Conservation (phyloP, 2,329 filamentous ascomycete genomes). For the Cercospora citrullina region DNA sequence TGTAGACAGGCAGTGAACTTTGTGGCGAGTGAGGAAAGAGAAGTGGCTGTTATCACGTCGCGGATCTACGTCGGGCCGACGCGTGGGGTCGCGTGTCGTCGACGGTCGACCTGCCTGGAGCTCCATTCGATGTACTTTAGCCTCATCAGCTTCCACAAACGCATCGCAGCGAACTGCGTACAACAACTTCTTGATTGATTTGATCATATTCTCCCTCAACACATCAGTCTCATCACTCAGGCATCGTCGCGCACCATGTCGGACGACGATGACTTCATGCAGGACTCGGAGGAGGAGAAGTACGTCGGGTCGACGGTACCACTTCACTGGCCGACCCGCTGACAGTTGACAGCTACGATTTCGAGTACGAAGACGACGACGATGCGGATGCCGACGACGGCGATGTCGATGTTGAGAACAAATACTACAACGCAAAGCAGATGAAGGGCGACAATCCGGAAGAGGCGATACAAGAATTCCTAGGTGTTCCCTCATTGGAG, state of each 20-base stretch:
- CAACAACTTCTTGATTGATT: neutral
- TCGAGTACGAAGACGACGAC: slow-evolving; percentile 94
- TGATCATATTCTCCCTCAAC: neutral
- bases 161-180: slow-evolving; percentile 4
- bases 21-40: slow-evolving; percentile 8
- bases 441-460: slow-evolving; percentile 84
- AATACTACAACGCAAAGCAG: slow-evolving; percentile 99
- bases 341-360: slow-evolving; percentile 68
- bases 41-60: neutral
- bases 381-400: slow-evolving; percentile 84
- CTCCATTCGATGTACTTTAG: neutral
- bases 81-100: slow-evolving; percentile 4
- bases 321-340: neutral
- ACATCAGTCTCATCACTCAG: neutral
- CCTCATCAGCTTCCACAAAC: neutral
- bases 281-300: slow-evolving; percentile 85
- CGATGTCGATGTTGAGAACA: slow-evolving; percentile 96
- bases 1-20: neutral
- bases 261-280: slow-evolving; percentile 89
- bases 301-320: slow-evolving; percentile 46
- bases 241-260: slow-evolving; percentile 59
- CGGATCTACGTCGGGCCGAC: neutral
- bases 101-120: slow-evolving; percentile 1
- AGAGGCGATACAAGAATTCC: slow-evolving; percentile 86
- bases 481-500: slow-evolving; percentile 82